Base-by-base conservation (phyloP, 108 stramenopile species). In the Parietichytrium sp. region DNA sequence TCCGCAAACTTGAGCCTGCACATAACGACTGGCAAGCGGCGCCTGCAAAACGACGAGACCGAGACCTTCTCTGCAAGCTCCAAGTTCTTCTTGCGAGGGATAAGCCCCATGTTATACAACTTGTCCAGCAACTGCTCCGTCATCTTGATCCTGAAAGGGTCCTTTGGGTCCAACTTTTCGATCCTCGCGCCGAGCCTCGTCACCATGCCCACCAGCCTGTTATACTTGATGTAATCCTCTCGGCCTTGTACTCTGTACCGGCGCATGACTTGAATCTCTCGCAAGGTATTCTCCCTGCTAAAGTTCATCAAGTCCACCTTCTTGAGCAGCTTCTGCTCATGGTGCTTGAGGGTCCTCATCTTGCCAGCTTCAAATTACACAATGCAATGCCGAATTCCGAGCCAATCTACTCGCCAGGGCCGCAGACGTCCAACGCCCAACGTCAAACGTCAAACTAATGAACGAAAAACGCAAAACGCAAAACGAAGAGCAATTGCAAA, bases 1-100 rank as follows among this genome's bases (percentile, higher is more conserved):
- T 97, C 92, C 3, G 96, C 93, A 95, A 99, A 97, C 85, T 96
- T 97, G 83, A 96, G 84, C 29, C 96, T 93, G 13, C 98, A 95
- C 96, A 99, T 95, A 23, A 99, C 95, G n/a, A 98, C 95, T 0
- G 98, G 96, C 25, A 99, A 78, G 36, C 98, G 94, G 47, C 98
- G 89, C 79, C 96, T 89, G 86, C 96, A 97, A 48, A 98, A 89
- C 3, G 96, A 87, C 18, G 96, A 96, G 8, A 42, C 95, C 6
- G 95, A 94, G 16, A 97, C 82, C 49, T 95, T 92, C 79, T 98
- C 97, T 4, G 94, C 95, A 79, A 94, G 94, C 54, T 92, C 83
- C 54, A 99, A 83, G 7, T 93, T 95, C 54, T 91, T 95, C 47
- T 89, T 91, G 4, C 92, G 92, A 27, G 87, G 85, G 29, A 99